Evolutionary conservation across 164 flowering plant genomes (phyloP).

Genomic region (Vitis cinerea): DNA sequence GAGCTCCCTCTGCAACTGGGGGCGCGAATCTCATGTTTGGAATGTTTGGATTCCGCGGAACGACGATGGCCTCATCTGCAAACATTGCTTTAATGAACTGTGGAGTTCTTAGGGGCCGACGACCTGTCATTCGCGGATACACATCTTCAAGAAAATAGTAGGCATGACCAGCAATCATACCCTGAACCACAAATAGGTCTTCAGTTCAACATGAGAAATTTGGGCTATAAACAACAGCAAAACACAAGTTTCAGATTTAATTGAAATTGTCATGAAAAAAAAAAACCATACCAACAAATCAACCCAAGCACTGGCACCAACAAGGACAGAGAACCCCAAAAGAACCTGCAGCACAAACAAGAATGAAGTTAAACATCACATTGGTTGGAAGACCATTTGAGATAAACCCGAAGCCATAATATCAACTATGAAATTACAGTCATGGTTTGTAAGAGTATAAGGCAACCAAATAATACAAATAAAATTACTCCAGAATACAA

Average conservation of each 20-base stretch:
- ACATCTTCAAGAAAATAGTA: slow-evolving; percentile 95
- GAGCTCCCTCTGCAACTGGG: slow-evolving; percentile 58
- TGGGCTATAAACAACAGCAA: neutral
- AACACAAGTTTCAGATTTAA: neutral
- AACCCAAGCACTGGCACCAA: slow-evolving; percentile 98
- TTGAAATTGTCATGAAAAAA: neutral
- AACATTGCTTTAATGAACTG: slow-evolving; percentile 72
- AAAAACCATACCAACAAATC: slow-evolving; percentile 72
- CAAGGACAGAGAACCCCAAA: slow-evolving; percentile 90
- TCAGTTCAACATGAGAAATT: neutral
- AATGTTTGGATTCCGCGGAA: slow-evolving; percentile 52
- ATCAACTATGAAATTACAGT: neutral
- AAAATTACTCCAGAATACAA: no score
- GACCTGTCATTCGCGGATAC: slow-evolving; percentile 88
- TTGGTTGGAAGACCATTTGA: neutral
- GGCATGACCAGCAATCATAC: slow-evolving; percentile 98
- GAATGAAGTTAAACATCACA: neutral
- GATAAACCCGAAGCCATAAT: slow-evolving; percentile 1
- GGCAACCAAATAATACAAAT: no score
- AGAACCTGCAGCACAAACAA: slow-evolving; percentile 70
- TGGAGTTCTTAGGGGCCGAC: slow-evolving; percentile 91
- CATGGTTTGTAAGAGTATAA: no score
- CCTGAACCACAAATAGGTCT: slow-evolving; percentile 46
- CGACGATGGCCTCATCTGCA: slow-evolving; percentile 83
- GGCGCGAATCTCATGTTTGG: slow-evolving; percentile 78